These are phyloP conservation scores for Celoporthe dispersa DNA, from an alignment of 2,329 filamentous ascomycete genomes.

Conservation along the genomic window DNA sequence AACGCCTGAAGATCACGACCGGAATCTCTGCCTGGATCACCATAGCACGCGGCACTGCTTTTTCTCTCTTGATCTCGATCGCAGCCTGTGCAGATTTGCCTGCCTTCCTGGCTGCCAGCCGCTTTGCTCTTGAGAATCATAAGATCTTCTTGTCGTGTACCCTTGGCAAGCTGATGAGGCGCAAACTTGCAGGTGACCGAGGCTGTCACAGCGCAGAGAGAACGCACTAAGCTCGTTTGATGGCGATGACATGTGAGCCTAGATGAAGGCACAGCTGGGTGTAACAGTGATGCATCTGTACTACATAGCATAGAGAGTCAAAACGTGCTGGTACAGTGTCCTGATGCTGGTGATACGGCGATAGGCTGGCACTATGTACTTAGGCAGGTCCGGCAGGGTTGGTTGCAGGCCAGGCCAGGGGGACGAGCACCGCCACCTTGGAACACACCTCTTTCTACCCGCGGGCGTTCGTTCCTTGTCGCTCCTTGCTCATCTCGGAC, in stretches of 20 bases:
- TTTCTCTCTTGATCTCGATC: background rate
- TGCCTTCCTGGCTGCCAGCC: background rate
- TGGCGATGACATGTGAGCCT: background rate
- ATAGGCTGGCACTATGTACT: background rate
- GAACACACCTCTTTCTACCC: background rate
- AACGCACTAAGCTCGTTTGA: background rate
- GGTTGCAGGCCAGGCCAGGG: background rate
- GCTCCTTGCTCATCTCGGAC: conserved; percentile 19
- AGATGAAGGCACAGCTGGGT: background rate
- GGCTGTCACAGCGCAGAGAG: background rate
- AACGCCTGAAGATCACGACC: conserved; percentile 2
- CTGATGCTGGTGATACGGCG: background rate
- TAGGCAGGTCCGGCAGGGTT: background rate
- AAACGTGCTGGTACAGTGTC: background rate
- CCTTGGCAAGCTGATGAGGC: background rate
- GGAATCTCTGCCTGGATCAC: background rate
- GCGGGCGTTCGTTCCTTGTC: background rate
- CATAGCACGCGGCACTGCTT: background rate
- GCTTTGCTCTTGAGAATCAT: background rate
- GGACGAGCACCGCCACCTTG: conserved; percentile 10
- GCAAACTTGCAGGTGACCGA: background rate
- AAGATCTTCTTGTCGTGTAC: background rate
- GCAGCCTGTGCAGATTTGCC: background rate
- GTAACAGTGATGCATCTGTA: background rate
- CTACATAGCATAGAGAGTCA: background rate